Evolutionary conservation across 2,329 filamentous ascomycete species (phyloP), one percentile per base, ranked within the genome.

Genomic region (Tolypocladium album): DNA sequence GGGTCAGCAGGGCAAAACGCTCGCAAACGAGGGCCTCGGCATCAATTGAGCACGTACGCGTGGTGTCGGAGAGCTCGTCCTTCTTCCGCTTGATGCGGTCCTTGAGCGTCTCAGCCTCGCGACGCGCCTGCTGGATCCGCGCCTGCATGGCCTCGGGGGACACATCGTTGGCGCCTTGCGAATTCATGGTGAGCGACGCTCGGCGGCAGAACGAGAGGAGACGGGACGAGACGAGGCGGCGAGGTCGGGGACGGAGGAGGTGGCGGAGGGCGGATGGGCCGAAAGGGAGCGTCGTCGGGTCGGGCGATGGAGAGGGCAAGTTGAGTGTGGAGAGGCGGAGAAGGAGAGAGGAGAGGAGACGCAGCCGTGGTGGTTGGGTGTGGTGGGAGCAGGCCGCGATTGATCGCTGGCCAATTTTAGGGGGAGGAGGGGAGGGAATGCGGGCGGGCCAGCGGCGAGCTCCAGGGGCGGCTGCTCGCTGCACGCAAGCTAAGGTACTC

Each of bases 71-170:
- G 69, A 99, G 85, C 79, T 97, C 94, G 85, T 99, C 94, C 89
- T 97, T 97, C 87, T 96, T 96, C 79, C 92, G 87, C 88, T 97
- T 97, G 86, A 97, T 97, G 77, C 90, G 88, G 76, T 97, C 93
- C 83, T 97, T 97, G 69, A 97, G 82, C 59, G 90, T 92, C 82
- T 97, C 94, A 70, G 94, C 94, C 83, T 99, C 94, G 81, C 94
- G 90, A 77, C 94, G 88, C 75, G 94, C 93, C 72, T 90, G 88
- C 72, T 91, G 89, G 70, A 94, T 93, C 78, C 89, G 89, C 79
- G 92, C 89, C 83, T 97, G 93, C 86, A 97, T 96, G 76, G 84
- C 83, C 79, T 88, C 85, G 66, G 84, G 84, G 71, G 84, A 87
- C 69, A 87, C 83, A 72, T 87, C 85, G 75, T 78, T 84, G 69